phyloP scores from a whole-genome alignment of 495 filamentous ascomycete species.

The Jackrogersella multiformis region DNA sequence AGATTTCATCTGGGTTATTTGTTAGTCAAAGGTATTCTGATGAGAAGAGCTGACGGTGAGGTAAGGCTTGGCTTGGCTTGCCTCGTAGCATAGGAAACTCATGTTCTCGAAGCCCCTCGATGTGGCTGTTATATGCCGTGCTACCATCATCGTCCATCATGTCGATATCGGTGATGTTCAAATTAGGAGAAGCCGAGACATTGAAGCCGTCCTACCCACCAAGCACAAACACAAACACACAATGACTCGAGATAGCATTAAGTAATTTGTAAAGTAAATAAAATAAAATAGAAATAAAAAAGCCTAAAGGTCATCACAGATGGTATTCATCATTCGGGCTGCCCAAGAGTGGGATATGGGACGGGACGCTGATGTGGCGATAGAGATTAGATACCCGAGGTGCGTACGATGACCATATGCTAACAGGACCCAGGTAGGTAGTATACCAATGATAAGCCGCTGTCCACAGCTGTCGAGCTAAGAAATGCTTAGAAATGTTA shows the following conservation, averaged over 20 bases:
- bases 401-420: background rate
- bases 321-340: conserved; percentile 8
- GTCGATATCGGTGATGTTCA: conserved; percentile 38
- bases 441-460: conserved; percentile 13
- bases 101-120: conserved; percentile 72
- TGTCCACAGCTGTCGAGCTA: conserved; percentile 12
- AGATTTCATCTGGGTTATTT: conserved; percentile 71
- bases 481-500: background rate
- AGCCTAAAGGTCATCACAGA: conserved; percentile 1
- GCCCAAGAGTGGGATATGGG: conserved; percentile 32
- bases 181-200: conserved; percentile 16
- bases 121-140: conserved; percentile 67
- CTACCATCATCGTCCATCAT: conserved; percentile 39
- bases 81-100: conserved; percentile 91
- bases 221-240: background rate
- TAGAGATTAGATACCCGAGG: conserved; percentile 20
- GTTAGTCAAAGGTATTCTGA: conserved; percentile 17
- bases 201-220: conserved; percentile 33
- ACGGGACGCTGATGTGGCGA: conserved; percentile 32
- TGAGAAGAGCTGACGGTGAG: background rate
- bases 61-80: conserved; percentile 47
- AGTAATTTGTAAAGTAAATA: background rate
- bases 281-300: no score
- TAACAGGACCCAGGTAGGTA: background rate
- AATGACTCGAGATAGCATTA: background rate